Conservation (phyloP, 768 basidiomycete genomes). For the Boletellus ananiceps region DNA sequence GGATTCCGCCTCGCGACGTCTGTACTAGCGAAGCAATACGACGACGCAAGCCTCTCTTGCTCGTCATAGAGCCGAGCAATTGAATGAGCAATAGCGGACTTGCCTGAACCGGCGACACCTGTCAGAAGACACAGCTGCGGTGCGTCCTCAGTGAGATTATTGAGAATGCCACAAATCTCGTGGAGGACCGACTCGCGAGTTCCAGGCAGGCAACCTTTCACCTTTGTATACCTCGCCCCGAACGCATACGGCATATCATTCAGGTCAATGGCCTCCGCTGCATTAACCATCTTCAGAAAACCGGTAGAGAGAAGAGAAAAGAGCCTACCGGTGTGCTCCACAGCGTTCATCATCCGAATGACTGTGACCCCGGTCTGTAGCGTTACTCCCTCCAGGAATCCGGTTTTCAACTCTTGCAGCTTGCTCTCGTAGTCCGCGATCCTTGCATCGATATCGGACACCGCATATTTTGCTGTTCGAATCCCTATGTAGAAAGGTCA, state of each 20-base stretch:
- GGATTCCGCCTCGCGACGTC: slow-evolving; percentile 4
- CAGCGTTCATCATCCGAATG: neutral
- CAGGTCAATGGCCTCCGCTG: slow-evolving; percentile 1
- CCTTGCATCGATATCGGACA: neutral
- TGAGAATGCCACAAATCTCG: neutral
- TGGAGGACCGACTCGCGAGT: neutral
- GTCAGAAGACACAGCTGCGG: slow-evolving; percentile 16
- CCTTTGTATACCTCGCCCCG: slow-evolving; percentile 8
- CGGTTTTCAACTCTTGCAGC: neutral
- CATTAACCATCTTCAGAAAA: neutral
- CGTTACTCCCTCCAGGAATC: neutral
- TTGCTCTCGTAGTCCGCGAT: neutral
- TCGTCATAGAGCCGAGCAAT: slow-evolving; percentile 9
- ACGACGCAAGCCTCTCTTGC: slow-evolving; percentile 20
- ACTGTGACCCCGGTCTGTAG: neutral
- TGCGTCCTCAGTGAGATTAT: neutral
- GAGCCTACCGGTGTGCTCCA: neutral
- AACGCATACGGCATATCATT: slow-evolving; percentile 5
- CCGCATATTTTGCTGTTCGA: too few relatives aligned
- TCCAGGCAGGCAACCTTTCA: slow-evolving; percentile 1
- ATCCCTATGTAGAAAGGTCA: too few relatives aligned
- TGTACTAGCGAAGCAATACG: slow-evolving; percentile 16
- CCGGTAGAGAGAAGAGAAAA: neutral
- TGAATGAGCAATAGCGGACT: neutral
- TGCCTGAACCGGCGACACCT: slow-evolving; percentile 1